A percentile compares a stretch with the other conserved stretches of the same genome.
These are phyloP conservation scores for Phytopythium montanum DNA, from an alignment of 352 stramenopile species.

Conservation along the genomic window DNA sequence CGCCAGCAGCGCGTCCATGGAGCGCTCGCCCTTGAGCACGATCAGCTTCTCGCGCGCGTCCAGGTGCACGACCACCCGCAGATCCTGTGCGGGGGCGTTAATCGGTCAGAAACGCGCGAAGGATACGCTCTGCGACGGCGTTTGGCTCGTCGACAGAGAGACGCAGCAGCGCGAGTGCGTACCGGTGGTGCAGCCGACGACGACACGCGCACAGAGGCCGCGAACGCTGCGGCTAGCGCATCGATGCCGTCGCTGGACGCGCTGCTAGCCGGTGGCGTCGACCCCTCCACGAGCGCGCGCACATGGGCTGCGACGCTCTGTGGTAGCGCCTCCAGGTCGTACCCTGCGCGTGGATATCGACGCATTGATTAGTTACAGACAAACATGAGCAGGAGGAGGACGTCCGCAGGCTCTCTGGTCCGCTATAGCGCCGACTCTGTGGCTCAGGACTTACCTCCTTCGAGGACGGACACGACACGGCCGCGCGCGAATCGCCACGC, in stretches of 20 bases:
- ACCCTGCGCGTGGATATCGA: conserved; percentile 18
- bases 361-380: background rate
- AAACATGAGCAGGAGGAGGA: background rate
- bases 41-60: conserved; percentile 33
- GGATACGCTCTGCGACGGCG: background rate
- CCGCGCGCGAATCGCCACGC: conserved; percentile 42
- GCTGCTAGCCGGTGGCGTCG: background rate
- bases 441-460: conserved; percentile 26
- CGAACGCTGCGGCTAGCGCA: conserved; percentile 16
- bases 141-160: background rate
- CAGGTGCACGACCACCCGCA: conserved; percentile 30
- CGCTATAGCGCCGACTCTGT: too few species aligned
- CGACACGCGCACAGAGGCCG: conserved; percentile 11
- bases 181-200: conserved; percentile 6
- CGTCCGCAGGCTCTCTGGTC: background rate
- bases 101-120: background rate
- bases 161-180: background rate
- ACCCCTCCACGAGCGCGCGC: conserved; percentile 26
- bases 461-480: conserved; percentile 49
- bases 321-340: conserved; percentile 28
- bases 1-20: conserved; percentile 21
- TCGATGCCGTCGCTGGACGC: conserved; percentile 7
- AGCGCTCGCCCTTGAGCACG: conserved; percentile 23
- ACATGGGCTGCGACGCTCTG: conserved; percentile 30
- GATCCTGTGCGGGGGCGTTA: conserved; percentile 14